Evolutionary conservation across 129 eudicot species (phyloP).

Genomic region (Pseudognaphalium luteoalbum): DNA sequence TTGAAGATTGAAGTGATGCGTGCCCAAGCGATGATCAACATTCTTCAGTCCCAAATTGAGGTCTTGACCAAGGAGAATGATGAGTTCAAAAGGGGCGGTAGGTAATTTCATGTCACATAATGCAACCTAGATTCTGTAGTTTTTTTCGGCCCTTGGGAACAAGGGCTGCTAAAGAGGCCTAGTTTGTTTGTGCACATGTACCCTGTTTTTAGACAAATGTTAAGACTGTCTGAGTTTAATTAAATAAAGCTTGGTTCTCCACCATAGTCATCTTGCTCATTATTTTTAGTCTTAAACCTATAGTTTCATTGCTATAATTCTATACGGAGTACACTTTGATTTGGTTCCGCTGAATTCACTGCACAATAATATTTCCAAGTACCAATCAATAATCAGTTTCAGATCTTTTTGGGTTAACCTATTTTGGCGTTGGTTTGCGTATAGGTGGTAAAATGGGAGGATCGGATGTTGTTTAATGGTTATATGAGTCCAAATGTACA

Average conservation of each 20-base stretch:
- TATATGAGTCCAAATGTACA: too few species aligned
- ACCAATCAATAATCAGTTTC: background rate
- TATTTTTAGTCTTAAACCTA: background rate
- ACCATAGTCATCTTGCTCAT: background rate
- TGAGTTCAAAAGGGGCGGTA: slow-evolving; percentile 46
- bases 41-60: slow-evolving; percentile 74
- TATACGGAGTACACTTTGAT: too few species aligned
- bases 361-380: background rate
- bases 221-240: slow-evolving; percentile 17
- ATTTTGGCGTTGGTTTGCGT: background rate
- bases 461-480: background rate
- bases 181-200: slow-evolving; percentile 26
- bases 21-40: slow-evolving; percentile 87
- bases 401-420: background rate
- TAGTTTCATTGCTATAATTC: background rate
- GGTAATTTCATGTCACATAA: slow-evolving; percentile 28
- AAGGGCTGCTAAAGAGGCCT: slow-evolving; percentile 26
- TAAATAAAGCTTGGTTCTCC: slow-evolving; percentile 26
- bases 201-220: slow-evolving; percentile 22
- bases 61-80: slow-evolving; percentile 60
- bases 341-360: background rate
- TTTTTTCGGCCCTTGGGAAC: slow-evolving; percentile 22
- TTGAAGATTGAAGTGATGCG: slow-evolving; percentile 94
- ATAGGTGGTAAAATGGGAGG: background rate
- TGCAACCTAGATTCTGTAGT: slow-evolving; percentile 30